These are phyloP conservation scores for Chaetomium olivaceum DNA, from an alignment of 2,329 filamentous ascomycete genomes.

Conservation along the genomic window DNA sequence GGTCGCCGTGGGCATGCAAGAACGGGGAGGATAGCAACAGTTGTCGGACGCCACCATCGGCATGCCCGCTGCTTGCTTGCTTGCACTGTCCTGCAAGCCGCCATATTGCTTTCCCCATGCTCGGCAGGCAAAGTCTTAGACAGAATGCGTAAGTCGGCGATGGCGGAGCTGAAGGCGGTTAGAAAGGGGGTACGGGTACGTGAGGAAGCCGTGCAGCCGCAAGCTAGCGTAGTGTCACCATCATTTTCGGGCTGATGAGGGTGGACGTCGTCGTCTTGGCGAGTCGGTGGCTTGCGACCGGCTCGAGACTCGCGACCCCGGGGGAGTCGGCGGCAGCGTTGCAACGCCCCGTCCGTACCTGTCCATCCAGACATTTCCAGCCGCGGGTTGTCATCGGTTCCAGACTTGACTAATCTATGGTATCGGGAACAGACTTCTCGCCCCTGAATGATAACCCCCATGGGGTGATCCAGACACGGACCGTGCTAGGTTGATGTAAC, in stretches of 20 bases:
- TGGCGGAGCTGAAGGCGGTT: not conserved
- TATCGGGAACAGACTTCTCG: constrained; percentile 22
- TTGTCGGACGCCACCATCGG: not conserved
- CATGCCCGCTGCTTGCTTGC: not conserved
- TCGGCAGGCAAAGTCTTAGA: constrained; percentile 7
- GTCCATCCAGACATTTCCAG: not conserved
- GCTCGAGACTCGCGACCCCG: not conserved
- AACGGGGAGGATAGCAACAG: not conserved
- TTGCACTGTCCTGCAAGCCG: constrained; percentile 8
- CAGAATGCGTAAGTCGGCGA: not conserved
- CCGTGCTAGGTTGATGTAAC: constrained; percentile 22
- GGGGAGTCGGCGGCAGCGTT: not conserved
- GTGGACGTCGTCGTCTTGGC: not conserved
- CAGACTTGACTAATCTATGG: constrained; percentile 28
- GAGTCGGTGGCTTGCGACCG: not conserved
- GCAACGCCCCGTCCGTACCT: not conserved
- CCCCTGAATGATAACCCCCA: constrained; percentile 1
- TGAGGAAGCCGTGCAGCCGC: not conserved
- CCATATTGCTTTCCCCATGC: not conserved
- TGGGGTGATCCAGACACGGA: constrained; percentile 5
- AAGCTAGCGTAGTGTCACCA: not conserved
- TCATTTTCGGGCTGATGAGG: not conserved
- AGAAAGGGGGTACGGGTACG: not conserved
- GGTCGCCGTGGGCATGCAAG: not conserved
- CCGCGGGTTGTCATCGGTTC: constrained; percentile 20